Conservation (phyloP, 1,284 basidiomycete species). For the Cutaneotrichosporon sp. region DNA sequence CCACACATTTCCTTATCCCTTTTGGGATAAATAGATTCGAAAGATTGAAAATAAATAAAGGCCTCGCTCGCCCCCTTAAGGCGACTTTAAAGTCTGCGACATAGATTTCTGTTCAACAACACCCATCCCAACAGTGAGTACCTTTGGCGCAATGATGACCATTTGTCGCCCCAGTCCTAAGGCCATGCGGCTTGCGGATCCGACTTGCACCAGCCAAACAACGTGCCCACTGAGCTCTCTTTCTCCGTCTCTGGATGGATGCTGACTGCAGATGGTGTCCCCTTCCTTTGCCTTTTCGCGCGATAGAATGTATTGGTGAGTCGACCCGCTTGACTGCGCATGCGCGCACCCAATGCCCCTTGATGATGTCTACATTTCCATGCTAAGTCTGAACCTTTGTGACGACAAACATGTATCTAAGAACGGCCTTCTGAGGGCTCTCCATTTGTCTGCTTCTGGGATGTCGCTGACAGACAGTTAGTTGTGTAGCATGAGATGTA, state of each 20-base stretch:
- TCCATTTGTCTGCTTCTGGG: slow-evolving; percentile 3
- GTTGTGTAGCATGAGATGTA: slow-evolving; percentile 4
- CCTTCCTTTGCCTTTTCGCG: not conserved
- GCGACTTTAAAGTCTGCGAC: not conserved
- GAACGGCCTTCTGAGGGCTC: slow-evolving; percentile 48
- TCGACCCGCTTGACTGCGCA: slow-evolving; percentile 5
- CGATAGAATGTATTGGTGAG: slow-evolving; percentile 18
- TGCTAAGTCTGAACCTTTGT: slow-evolving; percentile 47
- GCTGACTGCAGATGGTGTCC: not conserved
- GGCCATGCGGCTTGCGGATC: slow-evolving; percentile 43
- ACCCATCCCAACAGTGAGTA: not conserved
- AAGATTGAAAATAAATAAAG: not conserved
- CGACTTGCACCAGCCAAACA: slow-evolving; percentile 42
- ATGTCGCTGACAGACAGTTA: slow-evolving; percentile 11
- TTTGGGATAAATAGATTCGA: slow-evolving; percentile 10
- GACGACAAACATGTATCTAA: slow-evolving; percentile 47
- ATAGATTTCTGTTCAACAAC: not conserved
- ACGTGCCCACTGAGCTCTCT: slow-evolving; percentile 40
- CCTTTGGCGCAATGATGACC: slow-evolving; percentile 33
- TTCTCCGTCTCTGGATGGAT: not conserved
- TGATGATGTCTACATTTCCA: slow-evolving; percentile 49
- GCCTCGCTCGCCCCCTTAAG: not conserved
- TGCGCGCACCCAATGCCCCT: slow-evolving; percentile 27
- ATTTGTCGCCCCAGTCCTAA: slow-evolving; percentile 53
- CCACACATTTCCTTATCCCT: not conserved